Evolutionary conservation across 2,329 filamentous ascomycete species (phyloP).

Genomic region (Xylaria sp.): DNA sequence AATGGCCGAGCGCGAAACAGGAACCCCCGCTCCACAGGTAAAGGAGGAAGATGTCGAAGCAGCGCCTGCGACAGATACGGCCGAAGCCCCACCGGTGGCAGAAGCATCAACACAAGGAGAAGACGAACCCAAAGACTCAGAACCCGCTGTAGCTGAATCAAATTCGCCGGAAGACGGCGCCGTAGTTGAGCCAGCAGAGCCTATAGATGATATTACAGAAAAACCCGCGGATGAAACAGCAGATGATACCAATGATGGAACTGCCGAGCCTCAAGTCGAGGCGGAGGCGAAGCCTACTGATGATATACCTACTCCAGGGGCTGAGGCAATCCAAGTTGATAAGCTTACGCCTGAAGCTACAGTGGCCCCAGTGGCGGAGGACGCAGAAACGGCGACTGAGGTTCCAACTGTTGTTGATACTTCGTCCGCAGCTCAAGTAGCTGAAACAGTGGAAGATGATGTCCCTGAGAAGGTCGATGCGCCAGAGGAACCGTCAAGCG

Average conservation of each 20-base stretch:
- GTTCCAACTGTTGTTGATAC: not conserved
- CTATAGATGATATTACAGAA: not conserved
- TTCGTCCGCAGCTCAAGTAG: not conserved
- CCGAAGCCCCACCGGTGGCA: not conserved
- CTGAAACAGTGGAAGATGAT: slow-evolving; percentile 5
- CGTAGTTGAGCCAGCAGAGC: not conserved
- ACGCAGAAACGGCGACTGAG: slow-evolving; percentile 1
- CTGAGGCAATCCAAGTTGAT: slow-evolving; percentile 1
- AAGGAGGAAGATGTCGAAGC: slow-evolving; percentile 7
- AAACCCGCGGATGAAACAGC: not conserved
- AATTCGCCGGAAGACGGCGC: not conserved
- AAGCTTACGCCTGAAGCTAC: slow-evolving; percentile 3
- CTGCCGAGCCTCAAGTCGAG: slow-evolving; percentile 1
- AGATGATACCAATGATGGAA: not conserved
- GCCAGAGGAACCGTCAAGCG: not conserved
- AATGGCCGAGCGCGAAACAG: not conserved
- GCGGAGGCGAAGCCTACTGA: slow-evolving; percentile 8
- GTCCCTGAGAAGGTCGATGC: not conserved
- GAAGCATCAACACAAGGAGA: slow-evolving; percentile 10
- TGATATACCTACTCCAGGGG: not conserved
- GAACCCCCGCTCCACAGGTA: not conserved
- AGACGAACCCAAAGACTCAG: not conserved
- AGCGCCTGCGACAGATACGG: not conserved
- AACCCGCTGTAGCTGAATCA: not conserved
- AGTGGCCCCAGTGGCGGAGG: slow-evolving; percentile 2